Conservation (phyloP, 495 filamentous ascomycete species). For the Podospora fimiseda region DNA sequence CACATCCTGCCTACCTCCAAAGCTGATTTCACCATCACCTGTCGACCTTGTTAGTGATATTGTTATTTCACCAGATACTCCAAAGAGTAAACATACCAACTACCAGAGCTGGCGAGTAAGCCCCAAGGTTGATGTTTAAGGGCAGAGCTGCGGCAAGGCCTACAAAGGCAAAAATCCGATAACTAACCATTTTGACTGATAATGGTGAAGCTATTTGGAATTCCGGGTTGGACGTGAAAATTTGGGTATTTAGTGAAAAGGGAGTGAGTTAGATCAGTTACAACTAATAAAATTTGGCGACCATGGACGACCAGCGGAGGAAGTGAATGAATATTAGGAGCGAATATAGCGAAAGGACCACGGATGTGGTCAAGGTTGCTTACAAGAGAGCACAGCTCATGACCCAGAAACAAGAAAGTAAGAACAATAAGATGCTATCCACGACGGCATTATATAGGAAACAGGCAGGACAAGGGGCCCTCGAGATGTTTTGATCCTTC, state of each 20-base stretch:
- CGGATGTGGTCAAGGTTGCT: constrained; percentile 21
- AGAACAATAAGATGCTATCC: constrained; percentile 4
- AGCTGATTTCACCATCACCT: constrained; percentile 59
- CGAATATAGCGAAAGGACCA: constrained; percentile 18
- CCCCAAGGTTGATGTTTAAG: constrained; percentile 56
- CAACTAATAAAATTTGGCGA: constrained; percentile 27
- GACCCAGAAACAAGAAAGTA: constrained; percentile 19
- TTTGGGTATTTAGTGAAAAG: not conserved
- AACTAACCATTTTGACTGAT: constrained; percentile 36
- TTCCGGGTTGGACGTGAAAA: not conserved
- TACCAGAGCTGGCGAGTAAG: constrained; percentile 51
- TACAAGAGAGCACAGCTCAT: constrained; percentile 33
- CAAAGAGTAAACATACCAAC: too few relatives aligned
- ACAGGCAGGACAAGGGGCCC: too few relatives aligned
- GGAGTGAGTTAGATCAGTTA: constrained; percentile 1
- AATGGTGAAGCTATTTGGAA: constrained; percentile 1
- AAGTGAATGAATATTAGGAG: constrained; percentile 15
- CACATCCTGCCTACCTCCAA: constrained; percentile 48
- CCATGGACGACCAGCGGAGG: constrained; percentile 35
- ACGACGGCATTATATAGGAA: constrained; percentile 31
- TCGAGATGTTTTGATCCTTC: too few relatives aligned
- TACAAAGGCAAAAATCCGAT: constrained; percentile 35
- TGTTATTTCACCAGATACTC: too few relatives aligned
- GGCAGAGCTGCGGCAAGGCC: constrained; percentile 44
- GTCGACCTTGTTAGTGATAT: constrained; percentile 35